Base-by-base conservation (phyloP, 805 yeast genomes). In the Nakazawaea wickerhamii region DNA sequence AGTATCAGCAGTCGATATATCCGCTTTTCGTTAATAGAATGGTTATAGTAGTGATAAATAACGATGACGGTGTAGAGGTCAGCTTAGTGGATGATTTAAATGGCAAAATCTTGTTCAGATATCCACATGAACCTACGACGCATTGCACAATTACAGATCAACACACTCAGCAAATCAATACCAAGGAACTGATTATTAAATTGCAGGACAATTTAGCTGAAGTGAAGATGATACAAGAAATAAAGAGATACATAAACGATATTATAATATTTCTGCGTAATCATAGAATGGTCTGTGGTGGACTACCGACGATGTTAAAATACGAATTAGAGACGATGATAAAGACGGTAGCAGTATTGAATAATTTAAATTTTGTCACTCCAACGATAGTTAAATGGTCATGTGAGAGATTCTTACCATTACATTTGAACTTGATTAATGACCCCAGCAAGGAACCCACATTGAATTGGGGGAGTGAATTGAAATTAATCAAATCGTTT, bases 381-480 rank as follows among this genome's bases (percentile, higher is more conserved):
- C 86, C 87, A 0, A 55, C 70, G 1, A 60, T 77, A 40, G 77
- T 77, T 9, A 69, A 73, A 23, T 48, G 67, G 15, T 77, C 81
- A 0, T 73, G 75, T 0, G 59, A 67, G 19, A 70, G 71, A 43
- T 46, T 72, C 11, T 55, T 77, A 13, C 82, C 84, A 0, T 55
- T 74, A 30, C 66, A 70, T 35, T 58, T 80, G 5, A 57, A 55
- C 8, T 28, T 62, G 22, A 41, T 75, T 17, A 49, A 64, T 3
- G 44, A 53, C 2, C 61, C 76, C 0, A 59, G 60, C 14, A 65
- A 72, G 20, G 86, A 80, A 49, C 71, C 79, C 0, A 63, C 77
- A 2, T 52, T 77, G 25, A 59, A 66, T 33, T 80, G 77, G 59
- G 85, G 86, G 1, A 71, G 82, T 34, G 81, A 78, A 47, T 46